phyloP scores from a whole-genome alignment of 2,329 filamentous ascomycete species.

The Macrophomina phaseolina region DNA sequence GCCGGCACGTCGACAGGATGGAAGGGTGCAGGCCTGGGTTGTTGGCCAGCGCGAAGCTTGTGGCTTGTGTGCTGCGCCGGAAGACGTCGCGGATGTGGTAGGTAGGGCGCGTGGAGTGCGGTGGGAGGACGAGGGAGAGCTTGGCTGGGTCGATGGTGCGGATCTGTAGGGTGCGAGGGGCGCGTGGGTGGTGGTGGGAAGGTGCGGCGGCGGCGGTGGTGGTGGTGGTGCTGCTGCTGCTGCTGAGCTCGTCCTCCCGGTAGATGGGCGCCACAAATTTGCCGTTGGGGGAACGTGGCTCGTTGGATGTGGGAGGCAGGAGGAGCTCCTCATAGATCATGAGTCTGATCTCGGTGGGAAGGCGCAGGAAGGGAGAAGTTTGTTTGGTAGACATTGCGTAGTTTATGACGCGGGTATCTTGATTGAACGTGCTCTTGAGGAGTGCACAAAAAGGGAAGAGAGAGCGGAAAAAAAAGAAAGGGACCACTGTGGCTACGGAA shows the following conservation, averaged over 20 bases:
- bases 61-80: conserved; percentile 51
- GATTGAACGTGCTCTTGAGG: not conserved
- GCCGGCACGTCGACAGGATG: conserved; percentile 54
- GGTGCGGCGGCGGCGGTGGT: conserved; percentile 29
- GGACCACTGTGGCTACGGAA: not conserved
- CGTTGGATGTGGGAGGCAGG: conserved; percentile 36
- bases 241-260: conserved; percentile 43
- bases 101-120: conserved; percentile 44
- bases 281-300: not conserved
- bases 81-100: conserved; percentile 51
- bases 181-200: conserved; percentile 35
- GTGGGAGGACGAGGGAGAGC: conserved; percentile 30
- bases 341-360: conserved; percentile 54
- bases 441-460: not conserved
- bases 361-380: conserved; percentile 41
- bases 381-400: not conserved
- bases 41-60: conserved; percentile 62
- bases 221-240: not conserved
- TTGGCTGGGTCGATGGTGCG: conserved; percentile 48
- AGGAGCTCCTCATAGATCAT: conserved; percentile 54
- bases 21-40: conserved; percentile 47
- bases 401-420: not conserved
- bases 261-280: conserved; percentile 41
- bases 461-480: not conserved
- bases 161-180: conserved; percentile 47